phyloP scores from a whole-genome alignment of 1,139 yeast species.

The Sugiyamaella sp. region DNA sequence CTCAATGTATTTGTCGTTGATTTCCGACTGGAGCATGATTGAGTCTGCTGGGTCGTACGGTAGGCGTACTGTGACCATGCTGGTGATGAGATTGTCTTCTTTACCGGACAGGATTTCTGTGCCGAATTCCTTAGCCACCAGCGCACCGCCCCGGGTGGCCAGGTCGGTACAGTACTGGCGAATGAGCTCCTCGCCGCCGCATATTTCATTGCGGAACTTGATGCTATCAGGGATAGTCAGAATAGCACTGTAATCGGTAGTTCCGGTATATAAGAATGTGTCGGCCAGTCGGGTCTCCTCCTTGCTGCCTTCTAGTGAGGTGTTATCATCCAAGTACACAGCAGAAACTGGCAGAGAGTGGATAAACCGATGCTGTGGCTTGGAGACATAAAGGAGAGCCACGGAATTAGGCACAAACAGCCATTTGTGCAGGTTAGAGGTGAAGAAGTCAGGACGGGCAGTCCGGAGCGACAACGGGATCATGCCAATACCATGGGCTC shows the following conservation, averaged over 20 bases:
- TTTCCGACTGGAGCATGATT: conserved; percentile 22
- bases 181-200: conserved; percentile 63
- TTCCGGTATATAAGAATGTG: conserved; percentile 46
- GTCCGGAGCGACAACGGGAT: conserved; percentile 51
- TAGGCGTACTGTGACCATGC: conserved; percentile 53
- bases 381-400: conserved; percentile 62
- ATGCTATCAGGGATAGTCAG: conserved; percentile 49
- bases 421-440: conserved; percentile 75
- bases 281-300: conserved; percentile 30
- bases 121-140: conserved; percentile 43
- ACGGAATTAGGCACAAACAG: conserved; percentile 59
- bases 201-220: conserved; percentile 51
- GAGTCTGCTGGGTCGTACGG: conserved; percentile 38
- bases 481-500: conserved; percentile 70
- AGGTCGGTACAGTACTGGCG: conserved; percentile 51
- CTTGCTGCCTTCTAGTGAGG: conserved; percentile 2
- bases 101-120: conserved; percentile 43
- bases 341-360: conserved; percentile 46
- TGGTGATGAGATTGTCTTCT: conserved; percentile 41
- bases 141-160: conserved; percentile 49
- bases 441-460: conserved; percentile 62
- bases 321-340: conserved; percentile 30
- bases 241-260: conserved; percentile 44
- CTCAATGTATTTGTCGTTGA: conserved; percentile 26
- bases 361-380: conserved; percentile 53